Evolutionary conservation across 2,329 filamentous ascomycete genomes (phyloP), one percentile per base, ranked within the genome.

Genomic region (Ambrosiella cleistominuta): DNA sequence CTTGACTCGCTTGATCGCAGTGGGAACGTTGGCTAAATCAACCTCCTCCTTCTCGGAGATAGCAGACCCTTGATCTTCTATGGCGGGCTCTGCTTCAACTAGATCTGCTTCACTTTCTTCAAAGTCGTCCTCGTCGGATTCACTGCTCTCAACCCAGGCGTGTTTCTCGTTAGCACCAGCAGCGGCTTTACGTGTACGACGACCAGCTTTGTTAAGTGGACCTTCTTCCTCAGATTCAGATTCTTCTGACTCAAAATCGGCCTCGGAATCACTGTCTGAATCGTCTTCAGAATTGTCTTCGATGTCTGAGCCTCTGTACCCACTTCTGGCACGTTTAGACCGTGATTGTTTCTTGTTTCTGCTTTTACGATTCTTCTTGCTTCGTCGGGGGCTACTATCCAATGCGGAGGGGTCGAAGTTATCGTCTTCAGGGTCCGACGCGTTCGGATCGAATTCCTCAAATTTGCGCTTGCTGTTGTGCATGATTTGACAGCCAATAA

Each of bases 391-490:
- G 37, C 70, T 69, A 35, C 69, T 71, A 63, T 75, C 73, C 17
- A 17, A 6, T 19, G 67, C 66, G 13, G 68, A 66, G 13, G 80
- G 80, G 60, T 81, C 76, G 64, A 84, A 85, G 66, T 82, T 82
- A 63, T 81, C 79, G 65, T 85, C 81, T 54, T 81, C 76, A 1
- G 81, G 73, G 63, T 85, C 81, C 55, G 81, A 84, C 66, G 81
- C 77, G 66, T 83, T 83, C 2, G 78, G 79, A 67, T 85, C 81
- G 63, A 83, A 84, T 57, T 74, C 73, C 62, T 80, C 75, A 58
- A 80, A 69, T 60, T 73, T 73, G 62, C 75, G 71, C 73, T 82
- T 84, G 57, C 81, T 72, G 67, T 82, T 82, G 51, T 54, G 51
- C 59, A 61, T 58, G 55, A 50, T 60, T 60, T 57, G 56, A 59